Conservation (phyloP, 108 stramenopile species). For the Cyclostephanos tholiformis region DNA sequence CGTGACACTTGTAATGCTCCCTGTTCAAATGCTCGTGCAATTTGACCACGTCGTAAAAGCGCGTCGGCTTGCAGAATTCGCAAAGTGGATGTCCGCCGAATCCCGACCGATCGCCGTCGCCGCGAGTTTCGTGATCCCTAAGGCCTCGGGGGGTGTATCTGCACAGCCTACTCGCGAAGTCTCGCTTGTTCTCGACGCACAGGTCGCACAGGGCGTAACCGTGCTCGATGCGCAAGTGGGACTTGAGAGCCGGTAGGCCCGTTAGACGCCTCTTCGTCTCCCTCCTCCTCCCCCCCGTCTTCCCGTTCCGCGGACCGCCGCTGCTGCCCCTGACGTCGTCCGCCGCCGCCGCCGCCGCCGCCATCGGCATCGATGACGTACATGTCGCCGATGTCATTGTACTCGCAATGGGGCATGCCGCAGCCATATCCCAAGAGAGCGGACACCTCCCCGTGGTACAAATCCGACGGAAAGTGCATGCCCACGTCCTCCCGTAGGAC, state of each 20-base stretch:
- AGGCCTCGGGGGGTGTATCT: conserved; percentile 69
- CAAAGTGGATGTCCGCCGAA: conserved; percentile 85
- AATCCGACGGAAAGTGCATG: conserved; percentile 72
- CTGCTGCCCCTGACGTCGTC: background rate
- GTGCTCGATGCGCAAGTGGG: conserved; percentile 77
- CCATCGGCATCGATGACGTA: conserved; percentile 41
- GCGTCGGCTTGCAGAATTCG: conserved; percentile 80
- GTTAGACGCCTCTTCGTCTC: conserved; percentile 37
- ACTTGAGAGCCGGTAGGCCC: conserved; percentile 55
- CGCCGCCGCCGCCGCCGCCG: no score
- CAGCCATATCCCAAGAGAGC: conserved; percentile 75
- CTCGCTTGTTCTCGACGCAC: conserved; percentile 80
- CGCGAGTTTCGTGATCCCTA: conserved; percentile 66
- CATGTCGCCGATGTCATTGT: conserved; percentile 34
- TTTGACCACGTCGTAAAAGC: conserved; percentile 80
- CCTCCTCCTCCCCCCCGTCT: no score
- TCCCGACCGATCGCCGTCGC: conserved; percentile 70
- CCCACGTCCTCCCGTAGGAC: conserved; percentile 68
- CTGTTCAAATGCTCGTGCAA: conserved; percentile 86
- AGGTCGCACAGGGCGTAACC: conserved; percentile 69
- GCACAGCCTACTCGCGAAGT: conserved; percentile 70
- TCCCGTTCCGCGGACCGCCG: no score
- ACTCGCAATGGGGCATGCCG: conserved; percentile 50
- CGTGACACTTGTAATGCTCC: conserved; percentile 90
- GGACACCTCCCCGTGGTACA: conserved; percentile 58